Evolutionary conservation across 1,284 basidiomycete species (phyloP), one percentile per base, ranked within the genome.

Genomic region (Afroboletus lepidellus): DNA sequence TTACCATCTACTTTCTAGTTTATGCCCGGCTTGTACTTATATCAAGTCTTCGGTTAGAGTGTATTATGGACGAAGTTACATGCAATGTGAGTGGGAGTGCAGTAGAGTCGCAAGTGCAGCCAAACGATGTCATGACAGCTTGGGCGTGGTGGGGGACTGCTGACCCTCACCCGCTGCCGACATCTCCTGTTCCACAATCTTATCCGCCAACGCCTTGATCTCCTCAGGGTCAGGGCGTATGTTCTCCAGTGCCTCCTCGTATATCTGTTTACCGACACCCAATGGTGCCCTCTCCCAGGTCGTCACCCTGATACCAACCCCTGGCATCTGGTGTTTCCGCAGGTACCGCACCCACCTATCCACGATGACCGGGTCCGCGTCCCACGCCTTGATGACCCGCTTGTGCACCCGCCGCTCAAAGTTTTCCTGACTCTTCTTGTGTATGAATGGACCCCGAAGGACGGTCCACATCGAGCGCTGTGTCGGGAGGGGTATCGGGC

Each of bases 341-440:
- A 98, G 68, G 69, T 97, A 98, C 58, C 80, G 76, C 47, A 94
- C 74, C 90, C 89, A 96, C 50, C 85, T 76, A 44, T 92, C 84
- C 7, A 99, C 78, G 3, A 92, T 86, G 57, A 87, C 82, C 2
- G 81, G 76, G 62, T 94, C 80, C 11, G 94, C 83, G 70, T 99
- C 95, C 78, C 83, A 98, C 1, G 94, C 88, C 72, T 95, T 95
- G 74, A 99, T 85, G 21, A 80, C 81, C 15, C 95, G 80, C 63
- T 88, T 90, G 67, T 96, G 90, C 50, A 90, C 88, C 63, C 77
- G 80, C 29, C 92, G 75, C 72, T 94, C 88, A 70, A 98, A 99
- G 74, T 98, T 98, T 75, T 99, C 94, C 72, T 98, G 94, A 20
- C 82, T 78, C 73, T 97, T 98, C 70, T 99, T 99, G 72, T 96